phyloP scores from a whole-genome alignment of 306 rosid genomes.

The Cucumis melo region DNA sequence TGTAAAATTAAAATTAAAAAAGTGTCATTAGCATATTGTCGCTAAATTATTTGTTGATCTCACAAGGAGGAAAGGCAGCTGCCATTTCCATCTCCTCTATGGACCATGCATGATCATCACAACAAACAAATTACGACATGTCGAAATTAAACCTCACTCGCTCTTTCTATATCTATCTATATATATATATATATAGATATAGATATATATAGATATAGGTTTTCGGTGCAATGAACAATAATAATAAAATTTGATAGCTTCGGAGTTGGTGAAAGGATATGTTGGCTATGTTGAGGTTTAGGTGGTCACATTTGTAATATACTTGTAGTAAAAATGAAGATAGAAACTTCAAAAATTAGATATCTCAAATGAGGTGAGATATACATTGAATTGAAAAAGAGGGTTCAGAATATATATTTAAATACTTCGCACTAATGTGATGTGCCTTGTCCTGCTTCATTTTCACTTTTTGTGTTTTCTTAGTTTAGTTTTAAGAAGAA shows the following conservation, averaged over 20 bases:
- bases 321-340: not conserved
- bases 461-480: no score
- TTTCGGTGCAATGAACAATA: not conserved
- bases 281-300: not conserved
- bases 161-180: no score
- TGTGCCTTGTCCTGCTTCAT: no score
- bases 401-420: no score
- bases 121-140: not conserved
- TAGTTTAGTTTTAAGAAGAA: no score
- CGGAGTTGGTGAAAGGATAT: not conserved
- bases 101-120: not conserved
- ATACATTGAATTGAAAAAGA: not conserved
- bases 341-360: no score
- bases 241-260: not conserved
- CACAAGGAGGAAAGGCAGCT: not conserved
- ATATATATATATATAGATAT: no score
- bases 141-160: not conserved
- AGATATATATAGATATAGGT: not conserved
- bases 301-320: not conserved
- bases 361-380: not conserved
- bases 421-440: no score
- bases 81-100: not conserved
- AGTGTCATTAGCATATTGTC: conserved; percentile 2
- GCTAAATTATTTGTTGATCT: not conserved
- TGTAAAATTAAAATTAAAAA: not conserved